Base-by-base conservation (phyloP, 495 filamentous ascomycete genomes). In the Coniosporium apollinis region DNA sequence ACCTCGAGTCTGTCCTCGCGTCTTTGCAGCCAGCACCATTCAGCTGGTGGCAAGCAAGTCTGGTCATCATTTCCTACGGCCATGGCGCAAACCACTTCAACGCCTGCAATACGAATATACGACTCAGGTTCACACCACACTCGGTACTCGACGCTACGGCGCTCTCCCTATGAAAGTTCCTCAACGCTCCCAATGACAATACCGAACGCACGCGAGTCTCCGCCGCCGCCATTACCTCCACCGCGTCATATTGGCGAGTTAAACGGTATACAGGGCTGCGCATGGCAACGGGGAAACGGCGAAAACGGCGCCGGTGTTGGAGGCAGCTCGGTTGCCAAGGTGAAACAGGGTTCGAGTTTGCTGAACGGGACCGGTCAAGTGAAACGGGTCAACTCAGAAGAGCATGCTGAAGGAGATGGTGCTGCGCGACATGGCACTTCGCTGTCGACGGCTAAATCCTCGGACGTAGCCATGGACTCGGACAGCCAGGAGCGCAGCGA, bases 181-280 rank as follows among this genome's bases (percentile, higher is more conserved):
- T 39, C 43, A 8, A 38, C 37, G 22, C 34, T 39, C 24, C 66
- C 74, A 28, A 62, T 77, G 67, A 55, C 69, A n/a, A 74, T 78
- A 50, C 65, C 49, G 41, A 60, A 59, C 41, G 49, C 62, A 33
- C 55, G 48, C 36, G 58, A 66, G 26, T 55, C 50, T 35, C 59
- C 58, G 26, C 74, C 74, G 28, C 74, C 74, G 36, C 71, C 74
- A 39, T 58, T 78, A 41, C 74, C 74, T 31, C 74, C 74, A 5
- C 74, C 74, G 5, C 54, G 61, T 41, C 53, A 60, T 35, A 65
- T 76, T 28, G 59, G 52, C 32, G 70, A 65, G 33, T 47, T 74
- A 33, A 57, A 62, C 37, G 54, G 60, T 40, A 69, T 69, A 21
- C 60, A 66, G 39, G 74, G 77, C 49, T 60, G 61, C n/a, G 70